Conservation (phyloP, 1,284 basidiomycete species). For the Cutaneotrichosporon cyanovorans region DNA sequence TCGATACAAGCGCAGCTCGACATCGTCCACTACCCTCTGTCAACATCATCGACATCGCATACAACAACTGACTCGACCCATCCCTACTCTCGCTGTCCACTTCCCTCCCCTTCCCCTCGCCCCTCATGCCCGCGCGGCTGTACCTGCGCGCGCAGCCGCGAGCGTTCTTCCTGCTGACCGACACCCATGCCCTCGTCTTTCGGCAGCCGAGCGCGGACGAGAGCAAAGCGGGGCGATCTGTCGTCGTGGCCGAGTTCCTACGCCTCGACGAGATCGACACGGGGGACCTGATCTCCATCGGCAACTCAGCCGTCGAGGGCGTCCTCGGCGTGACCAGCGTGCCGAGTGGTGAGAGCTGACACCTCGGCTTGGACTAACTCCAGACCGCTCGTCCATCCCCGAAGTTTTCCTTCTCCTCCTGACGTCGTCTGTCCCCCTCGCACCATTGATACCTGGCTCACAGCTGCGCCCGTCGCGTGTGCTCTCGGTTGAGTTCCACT, state of each 20-base stretch:
- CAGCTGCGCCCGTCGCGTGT: slow-evolving; percentile 43
- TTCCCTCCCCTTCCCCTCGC: not conserved
- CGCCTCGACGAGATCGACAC: slow-evolving; percentile 64
- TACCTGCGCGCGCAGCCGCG: slow-evolving; percentile 42
- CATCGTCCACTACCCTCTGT: too few species aligned
- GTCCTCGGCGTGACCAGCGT: slow-evolving; percentile 59
- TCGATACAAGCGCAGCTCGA: too few species aligned
- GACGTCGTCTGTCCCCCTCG: slow-evolving; percentile 26
- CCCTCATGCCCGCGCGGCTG: slow-evolving; percentile 36
- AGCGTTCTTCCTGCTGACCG: slow-evolving; percentile 40
- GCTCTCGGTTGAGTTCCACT: slow-evolving; percentile 47
- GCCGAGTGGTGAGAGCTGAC: slow-evolving; percentile 45
- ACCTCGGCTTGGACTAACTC: slow-evolving; percentile 53
- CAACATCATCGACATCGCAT: too few species aligned
- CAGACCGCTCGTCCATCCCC: slow-evolving; percentile 37
- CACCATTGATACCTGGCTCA: slow-evolving; percentile 34
- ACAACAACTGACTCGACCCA: not conserved
- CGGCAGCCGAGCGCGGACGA: slow-evolving; percentile 36
- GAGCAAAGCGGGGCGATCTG: slow-evolving; percentile 29
- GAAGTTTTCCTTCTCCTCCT: slow-evolving; percentile 45
- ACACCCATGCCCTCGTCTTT: slow-evolving; percentile 41
- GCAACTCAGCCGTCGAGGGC: slow-evolving; percentile 66
- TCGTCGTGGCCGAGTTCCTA: slow-evolving; percentile 69
- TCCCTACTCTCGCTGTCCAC: too few species aligned
- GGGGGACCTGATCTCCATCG: slow-evolving; percentile 52